Base-by-base conservation (phyloP, 2,329 filamentous ascomycete genomes). In the Arachnopeziza araneosa region DNA sequence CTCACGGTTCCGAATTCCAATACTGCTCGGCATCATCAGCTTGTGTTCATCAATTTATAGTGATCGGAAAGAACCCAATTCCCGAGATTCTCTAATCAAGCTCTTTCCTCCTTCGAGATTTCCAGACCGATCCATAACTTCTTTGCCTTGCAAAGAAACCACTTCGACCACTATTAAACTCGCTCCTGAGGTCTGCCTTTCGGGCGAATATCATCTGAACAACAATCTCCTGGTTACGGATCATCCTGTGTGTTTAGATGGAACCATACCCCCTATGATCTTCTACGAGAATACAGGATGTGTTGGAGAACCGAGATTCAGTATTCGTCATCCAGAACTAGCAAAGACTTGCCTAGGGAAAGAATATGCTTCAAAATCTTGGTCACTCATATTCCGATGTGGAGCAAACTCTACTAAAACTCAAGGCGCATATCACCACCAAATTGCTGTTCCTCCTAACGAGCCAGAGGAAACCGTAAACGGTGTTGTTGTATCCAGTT, bases 361-460 rank as follows among this genome's bases (percentile, higher is more conserved):
- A 7, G 52, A 49, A 19, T 19, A 44, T 44, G 23, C 55, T 6
- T 51, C 60, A 21, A 54, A 58, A 50, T 50, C 60, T 50, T 64
- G 62, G 62, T 64, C 62, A 12, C 23, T 64, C 55, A 55, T 62
- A 8, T 64, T 62, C 44, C 57, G 62, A 3, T 64, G 62, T 30
- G 51, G 55, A 19, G 30, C 55, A 12, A 54, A 52, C 44, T 32
- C 55, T 44, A 52, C 32, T 8, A 56, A 52, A 14, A 23, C 44
- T 12, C 23, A 50, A 24, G 54, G 58, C 6, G 58, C 60, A 17
- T 55, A 64, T 14, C 51, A 58, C 24, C 57, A 64, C 30, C 36
- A 58, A n/a, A 26, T 24, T 1, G 62, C 62, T 21, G 26, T 54
- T 24, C 55, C 60, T 10, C 62, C 62, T 2, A 44, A 30, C 23